Conservation (phyloP, 768 basidiomycete genomes). For the Boletus subcaerulescens region DNA sequence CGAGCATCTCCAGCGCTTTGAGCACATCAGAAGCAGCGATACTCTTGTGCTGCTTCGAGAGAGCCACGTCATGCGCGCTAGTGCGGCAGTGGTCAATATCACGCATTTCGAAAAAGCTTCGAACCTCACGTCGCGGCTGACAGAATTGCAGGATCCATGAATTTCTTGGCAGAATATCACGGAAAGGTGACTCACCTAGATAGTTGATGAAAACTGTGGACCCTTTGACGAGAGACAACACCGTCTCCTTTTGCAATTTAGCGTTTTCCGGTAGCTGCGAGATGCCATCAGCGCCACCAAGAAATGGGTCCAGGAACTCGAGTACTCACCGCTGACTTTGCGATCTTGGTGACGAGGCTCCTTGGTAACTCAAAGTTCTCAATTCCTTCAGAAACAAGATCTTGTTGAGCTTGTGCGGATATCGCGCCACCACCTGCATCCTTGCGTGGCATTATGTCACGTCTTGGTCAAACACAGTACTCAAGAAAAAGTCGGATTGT, state of each 20-base stretch:
- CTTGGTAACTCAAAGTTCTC: conserved; percentile 89
- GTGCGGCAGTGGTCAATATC: conserved; percentile 2
- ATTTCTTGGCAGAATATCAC: neutral
- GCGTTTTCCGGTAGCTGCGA: conserved; percentile 75
- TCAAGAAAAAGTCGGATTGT: too few species aligned
- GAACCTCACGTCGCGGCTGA: conserved; percentile 45
- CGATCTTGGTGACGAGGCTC: conserved; percentile 77
- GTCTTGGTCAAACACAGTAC: too few species aligned
- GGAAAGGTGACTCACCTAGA: conserved; percentile 52
- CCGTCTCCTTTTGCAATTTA: conserved; percentile 88
- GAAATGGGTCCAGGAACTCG: neutral
- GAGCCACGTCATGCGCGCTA: conserved; percentile 87
- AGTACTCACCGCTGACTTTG: conserved; percentile 70
- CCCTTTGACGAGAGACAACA: conserved; percentile 78
- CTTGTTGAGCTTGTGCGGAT: conserved; percentile 76
- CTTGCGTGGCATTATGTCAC: conserved; percentile 62
- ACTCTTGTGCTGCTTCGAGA: conserved; percentile 81
- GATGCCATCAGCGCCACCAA: neutral
- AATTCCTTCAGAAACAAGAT: conserved; percentile 78
- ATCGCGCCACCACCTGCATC: conserved; percentile 52
- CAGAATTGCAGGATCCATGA: neutral
- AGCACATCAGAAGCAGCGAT: conserved; percentile 89
- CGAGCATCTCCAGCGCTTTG: conserved; percentile 76
- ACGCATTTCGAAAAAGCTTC: neutral
- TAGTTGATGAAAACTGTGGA: conserved; percentile 97